Conservation (phyloP, 2,329 filamentous ascomycete genomes). For the Cladobotryum mycophilum region DNA sequence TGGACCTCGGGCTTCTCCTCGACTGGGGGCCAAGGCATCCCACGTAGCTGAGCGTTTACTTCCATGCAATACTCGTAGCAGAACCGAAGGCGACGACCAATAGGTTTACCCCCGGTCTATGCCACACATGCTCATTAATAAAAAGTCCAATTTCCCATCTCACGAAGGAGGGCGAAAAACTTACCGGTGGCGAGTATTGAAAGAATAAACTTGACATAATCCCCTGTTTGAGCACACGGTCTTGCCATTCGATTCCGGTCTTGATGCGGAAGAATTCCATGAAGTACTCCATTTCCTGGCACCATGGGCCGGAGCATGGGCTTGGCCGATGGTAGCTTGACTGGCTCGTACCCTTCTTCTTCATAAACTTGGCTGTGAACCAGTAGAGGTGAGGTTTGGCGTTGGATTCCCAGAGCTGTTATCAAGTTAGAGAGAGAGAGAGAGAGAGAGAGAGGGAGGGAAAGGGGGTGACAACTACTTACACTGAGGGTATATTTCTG, state of each 20-base stretch:
- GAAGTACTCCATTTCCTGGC: constrained; percentile 44
- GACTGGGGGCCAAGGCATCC: constrained; percentile 20
- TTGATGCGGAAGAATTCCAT: constrained; percentile 50
- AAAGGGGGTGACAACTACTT: constrained; percentile 30
- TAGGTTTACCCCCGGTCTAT: constrained; percentile 32
- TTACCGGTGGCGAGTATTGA: constrained; percentile 42
- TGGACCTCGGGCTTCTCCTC: constrained; percentile 2
- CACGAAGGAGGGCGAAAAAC: neutral
- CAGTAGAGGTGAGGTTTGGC: constrained; percentile 54
- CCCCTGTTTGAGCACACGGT: constrained; percentile 36
- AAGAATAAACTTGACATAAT: constrained; percentile 30
- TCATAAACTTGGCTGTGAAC: constrained; percentile 47
- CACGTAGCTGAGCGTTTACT: constrained; percentile 26
- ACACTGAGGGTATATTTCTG: constrained; percentile 58
- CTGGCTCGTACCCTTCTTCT: constrained; percentile 31
- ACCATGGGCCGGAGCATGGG: constrained; percentile 32
- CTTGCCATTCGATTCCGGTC: constrained; percentile 54
- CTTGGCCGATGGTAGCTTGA: constrained; percentile 35
- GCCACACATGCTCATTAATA: neutral
- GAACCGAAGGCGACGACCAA: constrained; percentile 29
- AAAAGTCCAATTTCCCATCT: neutral
- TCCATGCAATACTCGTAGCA: constrained; percentile 28
- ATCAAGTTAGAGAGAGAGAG: no score
- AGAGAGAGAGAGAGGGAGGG: no score
- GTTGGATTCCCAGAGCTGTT: constrained; percentile 62